Percentiles rank a stretch among this genome's conserved stretches.
Conservation (phyloP, 352 stramenopile genomes). For the Phytophthora nicotianae region DNA sequence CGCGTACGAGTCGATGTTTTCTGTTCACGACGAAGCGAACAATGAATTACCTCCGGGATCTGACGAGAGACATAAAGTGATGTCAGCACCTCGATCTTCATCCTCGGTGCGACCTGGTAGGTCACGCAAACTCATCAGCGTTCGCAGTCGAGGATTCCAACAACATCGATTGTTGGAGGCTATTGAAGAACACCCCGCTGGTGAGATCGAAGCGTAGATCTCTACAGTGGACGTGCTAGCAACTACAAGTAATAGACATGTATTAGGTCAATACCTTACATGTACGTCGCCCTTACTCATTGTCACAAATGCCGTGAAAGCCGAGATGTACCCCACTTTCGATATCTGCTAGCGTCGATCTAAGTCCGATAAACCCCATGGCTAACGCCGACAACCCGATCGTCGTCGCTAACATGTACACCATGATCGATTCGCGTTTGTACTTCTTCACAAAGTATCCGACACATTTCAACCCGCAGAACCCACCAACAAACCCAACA, state of each 20-base stretch:
- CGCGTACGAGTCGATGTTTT: conserved; percentile 29
- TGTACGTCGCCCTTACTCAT: conserved; percentile 31
- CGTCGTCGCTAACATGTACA: conserved; percentile 67
- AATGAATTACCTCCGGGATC: conserved; percentile 16
- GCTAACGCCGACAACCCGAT: conserved; percentile 69
- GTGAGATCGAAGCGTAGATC: conserved; percentile 35
- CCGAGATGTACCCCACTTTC: conserved; percentile 59
- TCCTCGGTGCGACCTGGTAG: conserved; percentile 10
- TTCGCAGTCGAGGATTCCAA: conserved; percentile 50
- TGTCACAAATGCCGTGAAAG: conserved; percentile 66
- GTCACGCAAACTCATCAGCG: conserved; percentile 57
- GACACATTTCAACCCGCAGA: conserved; percentile 79
- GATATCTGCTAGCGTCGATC: conserved; percentile 54
- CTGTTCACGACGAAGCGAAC: conserved; percentile 28
- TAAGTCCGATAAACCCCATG: conserved; percentile 67
- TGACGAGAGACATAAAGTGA: conserved; percentile 7
- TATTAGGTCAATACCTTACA: conserved; percentile 10
- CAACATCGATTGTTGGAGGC: conserved; percentile 38
- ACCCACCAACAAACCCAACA: conserved; percentile 86
- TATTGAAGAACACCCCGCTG: conserved; percentile 44
- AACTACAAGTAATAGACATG: neutral
- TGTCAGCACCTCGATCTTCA: conserved; percentile 9
- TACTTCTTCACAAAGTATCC: conserved; percentile 90
- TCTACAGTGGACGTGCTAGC: neutral
- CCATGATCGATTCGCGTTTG: conserved; percentile 80